Evolutionary conservation across 2,329 filamentous ascomycete genomes (phyloP).

Genomic region (Claviceps fusiformis): DNA sequence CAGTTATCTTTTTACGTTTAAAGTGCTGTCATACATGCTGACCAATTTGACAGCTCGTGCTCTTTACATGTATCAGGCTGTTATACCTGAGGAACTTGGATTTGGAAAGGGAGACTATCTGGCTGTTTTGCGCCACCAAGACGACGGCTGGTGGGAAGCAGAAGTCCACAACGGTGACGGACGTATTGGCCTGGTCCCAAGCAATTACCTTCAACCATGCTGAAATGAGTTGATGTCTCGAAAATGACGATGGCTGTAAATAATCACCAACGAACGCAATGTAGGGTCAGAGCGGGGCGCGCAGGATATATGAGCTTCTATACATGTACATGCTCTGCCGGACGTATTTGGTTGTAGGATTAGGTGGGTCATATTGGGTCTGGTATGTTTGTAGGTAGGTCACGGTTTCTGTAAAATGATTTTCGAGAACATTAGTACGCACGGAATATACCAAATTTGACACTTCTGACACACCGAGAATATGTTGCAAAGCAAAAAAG

Average conservation of each 20-base stretch:
- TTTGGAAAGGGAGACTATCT: slow-evolving; percentile 89
- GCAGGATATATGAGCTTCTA: neutral
- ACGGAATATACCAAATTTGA: neutral
- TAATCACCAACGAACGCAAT: neutral
- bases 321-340: slow-evolving; percentile 1
- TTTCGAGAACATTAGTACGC: neutral
- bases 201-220: slow-evolving; percentile 50
- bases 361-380: neutral
- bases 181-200: slow-evolving; percentile 48
- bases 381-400: neutral
- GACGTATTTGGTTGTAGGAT: neutral
- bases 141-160: slow-evolving; percentile 99
- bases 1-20: slow-evolving; percentile 10
- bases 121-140: slow-evolving; percentile 78
- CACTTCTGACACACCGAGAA: neutral
- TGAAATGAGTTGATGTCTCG: slow-evolving; percentile 10
- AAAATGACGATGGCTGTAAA: slow-evolving; percentile 3
- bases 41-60: slow-evolving; percentile 56
- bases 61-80: slow-evolving; percentile 85
- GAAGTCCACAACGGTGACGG: slow-evolving; percentile 63
- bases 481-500: neutral
- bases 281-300: neutral
- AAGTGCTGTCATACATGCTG: neutral
- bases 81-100: slow-evolving; percentile 86
- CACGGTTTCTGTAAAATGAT: neutral